Percentiles rank a stretch among this genome's conserved stretches.
Conservation (phyloP, 2,329 filamentous ascomycete genomes). For the Fusarium sp. region DNA sequence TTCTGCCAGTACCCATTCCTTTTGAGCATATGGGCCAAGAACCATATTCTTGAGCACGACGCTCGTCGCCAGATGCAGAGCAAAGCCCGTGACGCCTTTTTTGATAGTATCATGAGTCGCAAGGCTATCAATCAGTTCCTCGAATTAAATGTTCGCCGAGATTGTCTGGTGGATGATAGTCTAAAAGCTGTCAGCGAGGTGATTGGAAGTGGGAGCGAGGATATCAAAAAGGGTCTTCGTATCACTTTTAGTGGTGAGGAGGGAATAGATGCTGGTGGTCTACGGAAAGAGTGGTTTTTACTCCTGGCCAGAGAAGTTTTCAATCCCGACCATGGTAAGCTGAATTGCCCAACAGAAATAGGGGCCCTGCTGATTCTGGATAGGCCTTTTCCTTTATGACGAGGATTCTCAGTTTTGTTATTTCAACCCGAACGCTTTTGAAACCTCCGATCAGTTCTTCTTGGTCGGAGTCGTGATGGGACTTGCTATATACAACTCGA, state of each 20-base stretch:
- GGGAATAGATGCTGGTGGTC: conserved; percentile 86
- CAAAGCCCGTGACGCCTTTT: conserved; percentile 88
- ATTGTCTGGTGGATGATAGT: conserved; percentile 89
- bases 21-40: conserved; percentile 91
- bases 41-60: conserved; percentile 87
- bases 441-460: conserved; percentile 91
- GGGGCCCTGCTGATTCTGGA: conserved; percentile 20
- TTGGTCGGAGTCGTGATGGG: conserved; percentile 88
- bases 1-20: conserved; percentile 95
- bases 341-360: neutral
- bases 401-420: conserved; percentile 92
- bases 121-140: conserved; percentile 80
- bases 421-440: conserved; percentile 89
- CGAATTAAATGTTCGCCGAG: conserved; percentile 77
- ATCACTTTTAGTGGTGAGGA: conserved; percentile 90
- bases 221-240: conserved; percentile 87
- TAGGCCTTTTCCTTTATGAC: conserved; percentile 91
- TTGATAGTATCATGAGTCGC: conserved; percentile 83
- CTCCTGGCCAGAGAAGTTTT: conserved; percentile 89
- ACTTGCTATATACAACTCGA: conserved; percentile 93
- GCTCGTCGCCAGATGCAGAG: conserved; percentile 88
- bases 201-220: conserved; percentile 79
- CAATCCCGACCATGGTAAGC: conserved; percentile 84
- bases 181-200: conserved; percentile 85
- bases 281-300: conserved; percentile 95